Percentiles rank a stretch among this genome's conserved stretches.
phyloP scores from a whole-genome alignment of 1,284 basidiomycete genomes.

The Kalmanozyma brasiliensis region DNA sequence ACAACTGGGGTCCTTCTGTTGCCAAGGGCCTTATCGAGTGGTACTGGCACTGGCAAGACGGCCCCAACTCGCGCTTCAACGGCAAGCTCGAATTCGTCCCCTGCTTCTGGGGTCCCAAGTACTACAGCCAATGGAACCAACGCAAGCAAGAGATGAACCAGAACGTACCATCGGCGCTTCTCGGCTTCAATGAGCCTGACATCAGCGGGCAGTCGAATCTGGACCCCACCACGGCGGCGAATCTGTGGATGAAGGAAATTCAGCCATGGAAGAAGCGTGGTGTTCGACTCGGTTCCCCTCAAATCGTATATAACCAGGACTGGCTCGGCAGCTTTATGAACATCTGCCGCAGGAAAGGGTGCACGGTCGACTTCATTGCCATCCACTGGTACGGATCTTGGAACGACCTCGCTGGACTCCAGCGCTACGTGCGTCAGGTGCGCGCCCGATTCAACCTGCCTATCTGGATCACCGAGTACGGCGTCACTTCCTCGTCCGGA shows the following conservation, averaged over 20 bases:
- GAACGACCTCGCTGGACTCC: conserved; percentile 46
- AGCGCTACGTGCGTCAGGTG: conserved; percentile 49
- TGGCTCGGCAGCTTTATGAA: conserved; percentile 58
- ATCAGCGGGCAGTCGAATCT: conserved; percentile 58
- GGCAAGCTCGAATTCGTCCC: conserved; percentile 60
- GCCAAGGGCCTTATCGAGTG: conserved; percentile 54
- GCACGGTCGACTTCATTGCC: conserved; percentile 62
- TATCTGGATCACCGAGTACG: conserved; percentile 66
- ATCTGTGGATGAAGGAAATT: conserved; percentile 54
- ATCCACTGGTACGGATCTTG: conserved; percentile 65
- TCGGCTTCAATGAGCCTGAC: conserved; percentile 64
- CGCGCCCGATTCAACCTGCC: conserved; percentile 46
- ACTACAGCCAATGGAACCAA: conserved; percentile 46
- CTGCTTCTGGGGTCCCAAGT: conserved; percentile 62
- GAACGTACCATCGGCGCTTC: conserved; percentile 44
- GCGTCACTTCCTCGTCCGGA: conserved; percentile 54
- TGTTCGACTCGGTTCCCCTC: conserved; percentile 56
- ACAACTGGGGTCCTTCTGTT: conserved; percentile 51
- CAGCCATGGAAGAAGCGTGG: conserved; percentile 58
- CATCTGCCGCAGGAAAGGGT: conserved; percentile 49
- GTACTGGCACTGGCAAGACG: conserved; percentile 67
- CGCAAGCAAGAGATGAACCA: conserved; percentile 57
- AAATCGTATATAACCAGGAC: conserved; percentile 61
- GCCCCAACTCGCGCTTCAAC: conserved; percentile 29
- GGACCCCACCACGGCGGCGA: conserved; percentile 42